A percentile compares a stretch with the other conserved stretches of the same genome.
phyloP scores from a whole-genome alignment of 371 early-diverging fungal species.

The Mortierella sp. region DNA sequence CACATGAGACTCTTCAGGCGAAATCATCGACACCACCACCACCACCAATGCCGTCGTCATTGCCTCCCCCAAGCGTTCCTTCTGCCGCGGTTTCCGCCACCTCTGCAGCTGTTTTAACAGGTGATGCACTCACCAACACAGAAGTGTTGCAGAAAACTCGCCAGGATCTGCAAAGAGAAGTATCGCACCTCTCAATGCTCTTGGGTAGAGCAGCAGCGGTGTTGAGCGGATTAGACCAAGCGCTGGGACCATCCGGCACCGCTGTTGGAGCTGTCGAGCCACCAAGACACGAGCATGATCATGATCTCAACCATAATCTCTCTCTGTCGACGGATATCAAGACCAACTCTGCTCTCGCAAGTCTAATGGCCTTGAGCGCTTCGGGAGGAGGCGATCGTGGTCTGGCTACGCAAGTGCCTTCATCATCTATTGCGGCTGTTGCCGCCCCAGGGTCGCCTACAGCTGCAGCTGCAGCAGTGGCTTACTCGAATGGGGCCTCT shows the following conservation, averaged over 20 bases:
- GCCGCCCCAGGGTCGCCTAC: background rate
- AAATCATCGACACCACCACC: conserved; percentile 13
- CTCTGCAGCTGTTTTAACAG: background rate
- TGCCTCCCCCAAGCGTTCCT: conserved; percentile 8
- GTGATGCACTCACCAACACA: conserved; percentile 38
- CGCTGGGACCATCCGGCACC: conserved; percentile 28
- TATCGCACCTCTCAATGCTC: conserved; percentile 68
- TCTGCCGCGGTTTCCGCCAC: background rate
- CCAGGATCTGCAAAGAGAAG: conserved; percentile 73
- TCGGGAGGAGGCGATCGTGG: conserved; percentile 22
- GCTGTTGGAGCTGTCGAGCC: background rate
- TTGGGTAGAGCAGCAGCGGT: conserved; percentile 72
- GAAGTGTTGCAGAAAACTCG: conserved; percentile 70
- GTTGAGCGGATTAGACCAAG: conserved; percentile 71
- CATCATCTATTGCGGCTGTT: background rate
- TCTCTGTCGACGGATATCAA: conserved; percentile 20
- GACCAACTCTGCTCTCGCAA: conserved; percentile 60
- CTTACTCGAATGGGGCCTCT: background rate
- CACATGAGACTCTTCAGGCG: background rate
- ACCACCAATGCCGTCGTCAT: background rate
- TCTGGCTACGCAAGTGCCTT: background rate
- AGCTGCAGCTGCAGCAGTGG: background rate
- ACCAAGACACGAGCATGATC: background rate
- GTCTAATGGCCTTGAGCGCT: conserved; percentile 59
- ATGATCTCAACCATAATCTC: background rate